Evolutionary conservation across 768 basidiomycete genomes (phyloP).

Genomic region (Suillus subluteus): DNA sequence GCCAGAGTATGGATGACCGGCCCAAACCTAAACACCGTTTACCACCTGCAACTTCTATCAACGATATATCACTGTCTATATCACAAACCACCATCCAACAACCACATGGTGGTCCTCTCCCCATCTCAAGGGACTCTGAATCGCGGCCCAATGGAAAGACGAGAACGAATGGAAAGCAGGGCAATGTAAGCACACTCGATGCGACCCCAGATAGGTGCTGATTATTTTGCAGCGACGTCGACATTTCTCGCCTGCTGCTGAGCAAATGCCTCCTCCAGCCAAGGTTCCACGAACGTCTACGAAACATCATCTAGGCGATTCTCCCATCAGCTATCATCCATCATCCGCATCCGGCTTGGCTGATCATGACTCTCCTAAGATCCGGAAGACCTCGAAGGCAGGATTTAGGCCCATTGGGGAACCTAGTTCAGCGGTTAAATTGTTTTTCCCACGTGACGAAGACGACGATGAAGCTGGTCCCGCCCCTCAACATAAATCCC

Average conservation of each 20-base stretch:
- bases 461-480: slow-evolving; percentile 41
- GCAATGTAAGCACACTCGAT: slow-evolving; percentile 26
- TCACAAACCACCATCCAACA: slow-evolving; percentile 34
- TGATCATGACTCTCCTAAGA: slow-evolving; percentile 22
- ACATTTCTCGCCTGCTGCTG: slow-evolving; percentile 29
- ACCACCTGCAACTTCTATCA: slow-evolving; percentile 49
- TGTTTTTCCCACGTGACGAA: slow-evolving; percentile 84
- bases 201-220: slow-evolving; percentile 10
- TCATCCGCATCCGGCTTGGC: slow-evolving; percentile 21
- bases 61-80: slow-evolving; percentile 35
- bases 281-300: slow-evolving; percentile 24
- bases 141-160: slow-evolving; percentile 40
- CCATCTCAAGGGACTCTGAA: slow-evolving; percentile 22
- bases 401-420: slow-evolving; percentile 74
- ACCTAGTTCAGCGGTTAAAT: slow-evolving; percentile 58
- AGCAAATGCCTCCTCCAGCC: slow-evolving; percentile 39
- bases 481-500: slow-evolving; percentile 20
- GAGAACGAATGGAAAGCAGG: slow-evolving; percentile 42
- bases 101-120: slow-evolving; percentile 11
- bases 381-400: slow-evolving; percentile 39
- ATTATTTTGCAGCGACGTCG: slow-evolving; percentile 21
- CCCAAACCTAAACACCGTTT: slow-evolving; percentile 66
- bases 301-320: slow-evolving; percentile 21
- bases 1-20: slow-evolving; percentile 55
- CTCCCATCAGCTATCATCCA: slow-evolving; percentile 9